These are phyloP conservation scores for Sclerotinia spermophila DNA, from an alignment of 2,329 filamentous ascomycete genomes.

Conservation along the genomic window DNA sequence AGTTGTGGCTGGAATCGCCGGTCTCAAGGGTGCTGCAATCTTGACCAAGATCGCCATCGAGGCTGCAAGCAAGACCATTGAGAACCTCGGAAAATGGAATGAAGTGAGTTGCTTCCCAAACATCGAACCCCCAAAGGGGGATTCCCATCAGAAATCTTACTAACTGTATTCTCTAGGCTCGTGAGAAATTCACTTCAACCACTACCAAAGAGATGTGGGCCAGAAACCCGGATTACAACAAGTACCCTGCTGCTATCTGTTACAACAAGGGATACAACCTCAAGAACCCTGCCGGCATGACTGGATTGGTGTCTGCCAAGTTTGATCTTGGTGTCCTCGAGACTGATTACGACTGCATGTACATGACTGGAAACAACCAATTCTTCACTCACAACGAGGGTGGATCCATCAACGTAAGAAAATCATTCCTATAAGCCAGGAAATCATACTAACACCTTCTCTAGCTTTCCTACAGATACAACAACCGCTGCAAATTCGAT, in stretches of 20 bases:
- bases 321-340: not conserved
- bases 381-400: not conserved
- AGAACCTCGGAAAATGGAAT: not conserved
- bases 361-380: not conserved
- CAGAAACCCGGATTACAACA: not conserved
- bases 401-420: not conserved
- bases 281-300: not conserved
- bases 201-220: not conserved
- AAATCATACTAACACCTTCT: not conserved
- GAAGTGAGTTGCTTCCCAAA: not conserved
- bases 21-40: not conserved
- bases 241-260: not conserved
- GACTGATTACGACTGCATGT: constrained; percentile 2
- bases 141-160: too few relatives aligned
- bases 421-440: not conserved
- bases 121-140: not conserved
- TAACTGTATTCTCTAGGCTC: not conserved
- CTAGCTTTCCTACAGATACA: not conserved
- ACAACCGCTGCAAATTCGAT: not conserved
- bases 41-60: not conserved
- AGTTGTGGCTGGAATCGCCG: not conserved
- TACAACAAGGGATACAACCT: not conserved
- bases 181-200: not conserved
- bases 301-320: not conserved
- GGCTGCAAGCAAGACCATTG: not conserved